Base-by-base conservation (phyloP, 2,329 filamentous ascomycete species). In the Plenodomus biglobosus region DNA sequence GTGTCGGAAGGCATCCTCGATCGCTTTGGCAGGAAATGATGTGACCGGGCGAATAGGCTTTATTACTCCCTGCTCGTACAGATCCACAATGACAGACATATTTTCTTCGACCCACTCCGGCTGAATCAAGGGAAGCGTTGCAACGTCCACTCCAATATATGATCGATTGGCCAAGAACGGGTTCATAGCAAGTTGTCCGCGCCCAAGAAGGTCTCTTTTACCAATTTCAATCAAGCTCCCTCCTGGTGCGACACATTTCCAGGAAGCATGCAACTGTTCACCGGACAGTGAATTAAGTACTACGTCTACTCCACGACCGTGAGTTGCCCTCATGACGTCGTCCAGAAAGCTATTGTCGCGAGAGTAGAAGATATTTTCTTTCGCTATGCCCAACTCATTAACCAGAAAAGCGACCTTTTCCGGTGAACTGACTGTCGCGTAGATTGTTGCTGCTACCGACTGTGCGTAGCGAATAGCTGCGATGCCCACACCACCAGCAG, bases 231-330 rank as follows among this genome's bases (percentile, higher is more conserved):
- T 20, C 16, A 55, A 38, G 6, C 13, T 22, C 3, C 56, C 56
- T n/a, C 38, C 44, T 13, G 39, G n/a, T 0, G 75, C 76, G 1
- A 80, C 61, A 37, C 73, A 76, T 5, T 68, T 52, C 76, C 75
- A 80, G 0, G 71, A 75, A 0, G 69, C 69, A 11, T 50, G 48
- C 1, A 69, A 47, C 2, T 53, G 37, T 11, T 64, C 56, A 2
- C 66, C 67, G 16, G 55, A 41, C 2, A 58, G 22, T 6, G 22
- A 36, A 50, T 71, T 70, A 1, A 52, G 15, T 3, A 64, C 52
- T 2, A 68, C 48, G 46, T 71, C 65, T 4, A 67, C 62, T 15
- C 68, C 67, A 8, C 46, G 32, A 16, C 53, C 44, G 8, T 43
- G 58, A 30, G 30, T 15, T 22, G 38, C 7, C 37, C 52, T 40